phyloP scores from a whole-genome alignment of 768 basidiomycete species.

The Coprinellus aureogranulatus region DNA sequence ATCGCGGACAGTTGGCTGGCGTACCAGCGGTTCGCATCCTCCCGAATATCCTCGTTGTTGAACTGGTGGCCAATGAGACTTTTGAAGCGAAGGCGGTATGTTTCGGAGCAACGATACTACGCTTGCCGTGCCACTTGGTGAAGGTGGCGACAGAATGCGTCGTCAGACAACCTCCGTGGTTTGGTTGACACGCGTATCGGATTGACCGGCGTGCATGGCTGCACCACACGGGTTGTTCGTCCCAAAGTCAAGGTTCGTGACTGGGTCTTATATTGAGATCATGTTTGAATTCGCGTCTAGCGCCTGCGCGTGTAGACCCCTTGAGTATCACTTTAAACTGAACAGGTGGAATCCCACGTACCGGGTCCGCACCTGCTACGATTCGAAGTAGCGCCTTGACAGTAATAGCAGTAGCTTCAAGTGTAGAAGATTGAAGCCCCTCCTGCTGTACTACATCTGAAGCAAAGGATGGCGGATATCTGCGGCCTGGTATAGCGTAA shows the following conservation, averaged over 20 bases:
- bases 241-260: constrained; percentile 95
- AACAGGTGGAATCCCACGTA: too few species aligned
- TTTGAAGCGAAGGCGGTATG: constrained; percentile 97
- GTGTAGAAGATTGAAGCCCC: too few species aligned
- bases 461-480: too few species aligned
- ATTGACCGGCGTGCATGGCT: constrained; percentile 95
- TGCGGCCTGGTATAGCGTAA: too few species aligned
- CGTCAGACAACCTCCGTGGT: constrained; percentile 95
- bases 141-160: constrained; percentile 99
- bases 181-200: constrained; percentile 91
- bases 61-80: constrained; percentile 93
- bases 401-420: too few species aligned
- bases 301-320: too few species aligned
- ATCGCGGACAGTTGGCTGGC: constrained; percentile 15
- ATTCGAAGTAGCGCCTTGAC: too few species aligned
- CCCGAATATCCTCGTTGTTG: constrained; percentile 89
- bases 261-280: too few species aligned
- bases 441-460: too few species aligned
- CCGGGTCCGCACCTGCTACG: too few species aligned
- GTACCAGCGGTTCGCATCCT: constrained; percentile 83
- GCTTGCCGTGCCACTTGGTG: constrained; percentile 97
- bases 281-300: too few species aligned
- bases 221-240: constrained; percentile 90
- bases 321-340: too few species aligned
- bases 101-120: constrained; percentile 89